Evolutionary conservation across 176 grass and related monocot species (phyloP), one percentile per base, ranked within the genome.

Genomic region (Musa schizocarpa): DNA sequence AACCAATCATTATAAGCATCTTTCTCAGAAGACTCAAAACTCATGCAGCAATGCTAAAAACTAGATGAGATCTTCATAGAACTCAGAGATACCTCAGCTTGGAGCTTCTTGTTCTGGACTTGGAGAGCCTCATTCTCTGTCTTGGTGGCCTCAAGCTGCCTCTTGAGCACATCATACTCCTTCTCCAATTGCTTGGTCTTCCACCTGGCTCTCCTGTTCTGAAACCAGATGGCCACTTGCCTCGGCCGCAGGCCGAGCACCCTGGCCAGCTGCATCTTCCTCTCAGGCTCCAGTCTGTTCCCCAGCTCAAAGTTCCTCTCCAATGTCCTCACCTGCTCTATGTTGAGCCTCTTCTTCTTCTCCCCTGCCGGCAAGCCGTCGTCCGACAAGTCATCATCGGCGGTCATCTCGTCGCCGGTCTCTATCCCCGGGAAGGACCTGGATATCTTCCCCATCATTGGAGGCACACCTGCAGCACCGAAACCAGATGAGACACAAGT

Each of bases 281-380:
- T 71, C 65, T 79, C 77, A 12, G 77, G 77, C 77, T 79, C 77
- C 24, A 79, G 77, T 19, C 70, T 79, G 53, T 79, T 79, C 52
- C 64, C 77, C 53, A 79, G 20, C 52, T 79, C 77, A 48, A 79
- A 79, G 77, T 57, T 71, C 53, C 54, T 79, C 65, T 79, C 77
- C 77, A 79, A 22, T 50, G 88, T 92, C 85, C 88, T 82, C 78
- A 99, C 96, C 89, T 99, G 96, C 68, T 99, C 96, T 75, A 92
- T 81, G 85, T 95, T 99, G 68, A 99, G 87, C 67, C 96, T 83
- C 67, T 91, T 81, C 82, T 99, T 99, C 88, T 95, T 99, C 85
- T 99, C 96, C 26, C 88, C 91, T 0, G 69, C 88, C 76, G 86
- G 88, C 73, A 86, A 99, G 8, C 91, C 89, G 80, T 95, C 91